These are phyloP conservation scores for Leavenworthia alabamica DNA, from an alignment of 345 rosid genomes.

Conservation along the genomic window DNA sequence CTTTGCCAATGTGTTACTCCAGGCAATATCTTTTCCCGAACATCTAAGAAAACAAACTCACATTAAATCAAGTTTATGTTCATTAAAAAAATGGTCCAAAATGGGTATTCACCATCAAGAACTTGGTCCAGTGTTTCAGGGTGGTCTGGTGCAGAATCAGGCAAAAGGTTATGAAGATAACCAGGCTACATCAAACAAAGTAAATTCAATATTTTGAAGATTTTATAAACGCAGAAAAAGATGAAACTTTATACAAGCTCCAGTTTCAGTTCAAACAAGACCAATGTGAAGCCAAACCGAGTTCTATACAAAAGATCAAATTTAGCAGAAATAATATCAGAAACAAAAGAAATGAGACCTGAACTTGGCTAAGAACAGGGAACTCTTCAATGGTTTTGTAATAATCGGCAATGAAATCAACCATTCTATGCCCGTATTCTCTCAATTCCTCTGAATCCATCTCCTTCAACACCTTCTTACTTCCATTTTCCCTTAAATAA, in stretches of 20 bases:
- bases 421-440: slow-evolving; percentile 74
- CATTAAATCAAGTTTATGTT: not conserved
- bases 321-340: too few species aligned
- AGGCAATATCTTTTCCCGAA: slow-evolving; percentile 62
- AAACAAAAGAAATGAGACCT: too few species aligned
- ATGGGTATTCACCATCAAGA: slow-evolving; percentile 58
- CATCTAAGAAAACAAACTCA: slow-evolving; percentile 50
- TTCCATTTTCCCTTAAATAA: slow-evolving; percentile 20
- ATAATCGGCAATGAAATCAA: slow-evolving; percentile 91
- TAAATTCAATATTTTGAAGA: too few species aligned
- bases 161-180: slow-evolving; percentile 60
- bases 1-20: slow-evolving; percentile 95
- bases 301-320: too few species aligned
- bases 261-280: too few species aligned
- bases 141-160: slow-evolving; percentile 69
- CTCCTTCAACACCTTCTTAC: slow-evolving; percentile 35
- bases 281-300: too few species aligned
- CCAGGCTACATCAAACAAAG: slow-evolving; percentile 60
- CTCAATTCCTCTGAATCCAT: slow-evolving; percentile 75
- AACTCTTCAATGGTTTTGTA: slow-evolving; percentile 63
- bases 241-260: too few species aligned
- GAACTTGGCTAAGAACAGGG: slow-evolving; percentile 91
- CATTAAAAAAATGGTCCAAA: not conserved
- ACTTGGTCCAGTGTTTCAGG: slow-evolving; percentile 70
- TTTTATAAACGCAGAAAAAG: too few species aligned